These are phyloP conservation scores for Aureobasidium vineae DNA, from an alignment of 2,329 filamentous ascomycete genomes.

Conservation along the genomic window DNA sequence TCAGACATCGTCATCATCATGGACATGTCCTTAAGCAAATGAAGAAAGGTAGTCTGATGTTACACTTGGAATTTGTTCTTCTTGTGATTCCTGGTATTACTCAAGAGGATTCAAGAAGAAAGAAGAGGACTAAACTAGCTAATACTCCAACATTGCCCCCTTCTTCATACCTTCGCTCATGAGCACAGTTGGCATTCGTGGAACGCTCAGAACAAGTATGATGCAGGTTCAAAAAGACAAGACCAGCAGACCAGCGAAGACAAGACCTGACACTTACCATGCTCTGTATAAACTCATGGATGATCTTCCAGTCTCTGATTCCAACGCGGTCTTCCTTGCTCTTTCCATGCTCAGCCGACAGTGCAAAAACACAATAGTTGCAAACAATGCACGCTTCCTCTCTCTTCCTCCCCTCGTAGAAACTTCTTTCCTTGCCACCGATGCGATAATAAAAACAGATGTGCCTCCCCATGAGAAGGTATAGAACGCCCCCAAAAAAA, in stretches of 20 bases:
- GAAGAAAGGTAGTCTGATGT: neutral
- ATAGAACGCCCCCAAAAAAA: slow-evolving; percentile 19
- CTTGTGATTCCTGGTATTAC: neutral
- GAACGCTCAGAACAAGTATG: neutral
- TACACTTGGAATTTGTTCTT: slow-evolving; percentile 4
- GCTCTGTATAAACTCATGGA: neutral
- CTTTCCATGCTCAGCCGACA: neutral
- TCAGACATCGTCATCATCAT: too few species aligned
- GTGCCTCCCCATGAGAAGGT: slow-evolving; percentile 18
- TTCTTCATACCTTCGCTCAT: neutral
- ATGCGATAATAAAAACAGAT: slow-evolving; percentile 18
- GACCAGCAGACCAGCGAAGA: neutral
- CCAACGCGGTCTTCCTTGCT: neutral
- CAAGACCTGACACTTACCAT: neutral
- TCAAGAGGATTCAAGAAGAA: neutral
- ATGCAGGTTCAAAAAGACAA: neutral
- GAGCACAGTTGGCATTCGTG: neutral
- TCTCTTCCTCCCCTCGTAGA: neutral
- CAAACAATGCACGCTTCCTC: slow-evolving; percentile 3
- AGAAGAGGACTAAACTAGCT: neutral
- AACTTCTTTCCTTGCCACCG: neutral
- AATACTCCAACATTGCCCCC: neutral
- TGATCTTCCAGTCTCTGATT: neutral
- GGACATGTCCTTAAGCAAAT: too few species aligned
- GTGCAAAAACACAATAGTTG: slow-evolving; percentile 6